Conservation (phyloP, 805 yeast genomes). For the Candida railenensis region DNA sequence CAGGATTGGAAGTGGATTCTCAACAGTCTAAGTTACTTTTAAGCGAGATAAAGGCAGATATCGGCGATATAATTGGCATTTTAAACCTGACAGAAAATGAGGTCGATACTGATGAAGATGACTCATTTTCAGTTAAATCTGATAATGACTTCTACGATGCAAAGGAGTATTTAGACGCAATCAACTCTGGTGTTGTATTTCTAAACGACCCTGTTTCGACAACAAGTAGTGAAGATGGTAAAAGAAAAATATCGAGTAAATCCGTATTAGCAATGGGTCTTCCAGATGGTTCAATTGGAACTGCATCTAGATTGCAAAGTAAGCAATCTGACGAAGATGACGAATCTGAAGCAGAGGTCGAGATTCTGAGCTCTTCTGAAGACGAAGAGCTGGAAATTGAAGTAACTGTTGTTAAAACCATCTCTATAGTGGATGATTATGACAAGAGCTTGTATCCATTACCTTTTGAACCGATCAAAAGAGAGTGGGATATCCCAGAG, state of each 20-base stretch:
- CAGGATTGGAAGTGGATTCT: constrained; percentile 14
- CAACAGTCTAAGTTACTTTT: background rate
- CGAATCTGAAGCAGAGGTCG: constrained; percentile 15
- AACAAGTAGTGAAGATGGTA: constrained; percentile 6
- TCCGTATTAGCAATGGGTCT: constrained; percentile 6
- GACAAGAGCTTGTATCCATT: constrained; percentile 63
- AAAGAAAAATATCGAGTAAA: background rate
- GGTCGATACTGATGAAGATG: constrained; percentile 14
- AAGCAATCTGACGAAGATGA: constrained; percentile 15
- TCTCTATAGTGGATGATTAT: constrained; percentile 13
- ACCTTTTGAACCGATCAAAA: constrained; percentile 45
- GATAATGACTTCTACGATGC: constrained; percentile 56
- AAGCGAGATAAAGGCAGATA: constrained; percentile 10
- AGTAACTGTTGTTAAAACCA: constrained; percentile 2
- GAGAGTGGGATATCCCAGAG: constrained; percentile 60
- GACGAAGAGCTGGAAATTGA: constrained; percentile 2
- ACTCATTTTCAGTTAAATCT: constrained; percentile 28
- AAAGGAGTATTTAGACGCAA: constrained; percentile 53
- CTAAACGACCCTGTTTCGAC: constrained; percentile 17
- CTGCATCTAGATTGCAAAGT: constrained; percentile 1
- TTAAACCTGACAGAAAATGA: constrained; percentile 2
- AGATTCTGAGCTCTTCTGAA: constrained; percentile 14
- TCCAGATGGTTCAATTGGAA: constrained; percentile 12
- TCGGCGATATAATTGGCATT: constrained; percentile 16
- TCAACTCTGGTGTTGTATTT: constrained; percentile 55